Base-by-base conservation (phyloP, 1,284 basidiomycete species). In the Cerrena zonata region DNA sequence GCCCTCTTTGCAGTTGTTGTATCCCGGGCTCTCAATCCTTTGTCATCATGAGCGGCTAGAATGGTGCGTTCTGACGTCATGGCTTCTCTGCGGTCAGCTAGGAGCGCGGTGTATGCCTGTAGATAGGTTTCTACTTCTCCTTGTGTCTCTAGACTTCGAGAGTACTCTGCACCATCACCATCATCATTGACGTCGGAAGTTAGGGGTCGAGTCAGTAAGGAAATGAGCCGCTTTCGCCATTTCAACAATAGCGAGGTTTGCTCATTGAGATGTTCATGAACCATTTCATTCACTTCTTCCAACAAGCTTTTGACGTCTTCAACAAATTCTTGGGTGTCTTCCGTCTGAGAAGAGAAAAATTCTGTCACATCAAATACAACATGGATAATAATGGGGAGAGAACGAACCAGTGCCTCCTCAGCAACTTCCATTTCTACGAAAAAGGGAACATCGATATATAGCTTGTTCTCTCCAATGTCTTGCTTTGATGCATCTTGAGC, bases 111-210 rank as follows among this genome's bases (percentile, higher is more conserved):
- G 62, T 87, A 90, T 0, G 79, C 80, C 58, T 84, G 78, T 24
- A 90, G 58, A 58, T 82, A 86, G 1, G 72, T 72, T 56, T 89
- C 86, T 0, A 78, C 88, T 61, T 89, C 84, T 13, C 83, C 82
- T 66, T 90, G 87, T 13, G 79, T 80, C 36, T 89, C 84, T 15
- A 90, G 67, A 1, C 79, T 82, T 2, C 84, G 79, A 43, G 80
- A 73, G 56, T 89, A 90, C 62, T 89, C 87, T 54, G 86, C 75
- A 2, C 87, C 88, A 55, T 89, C 86, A 0, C 77, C 82, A 38
- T 78, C 74, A 30, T 78, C 73, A 1, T 71, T 73, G n/a, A n/a
- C n/a, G 0, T 67, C 66, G 11, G 72, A 62, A 11, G 71, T 74
- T n/a, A 89, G 65, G 18, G 72, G 76, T 48, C 77, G 73, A 0